Conservation (phyloP, 2,329 filamentous ascomycete genomes). For the Colletotrichum limetticola region DNA sequence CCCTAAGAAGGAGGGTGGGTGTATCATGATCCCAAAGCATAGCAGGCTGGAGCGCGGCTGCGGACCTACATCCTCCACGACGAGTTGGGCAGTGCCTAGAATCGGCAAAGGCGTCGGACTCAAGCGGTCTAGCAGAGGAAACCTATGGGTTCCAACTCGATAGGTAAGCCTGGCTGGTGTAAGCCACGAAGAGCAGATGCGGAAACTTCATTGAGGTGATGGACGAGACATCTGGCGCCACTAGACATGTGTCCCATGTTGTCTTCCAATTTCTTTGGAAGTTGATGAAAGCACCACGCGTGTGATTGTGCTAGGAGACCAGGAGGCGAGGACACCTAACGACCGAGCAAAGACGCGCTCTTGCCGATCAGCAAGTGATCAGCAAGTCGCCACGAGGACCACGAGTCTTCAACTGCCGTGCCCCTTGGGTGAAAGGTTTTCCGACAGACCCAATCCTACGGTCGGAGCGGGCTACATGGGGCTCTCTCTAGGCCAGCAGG, state of each 20-base stretch:
- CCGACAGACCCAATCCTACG: background rate
- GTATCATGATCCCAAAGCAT: background rate
- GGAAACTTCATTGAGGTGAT: background rate
- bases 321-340: background rate
- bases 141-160: background rate
- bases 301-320: background rate
- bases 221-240: background rate
- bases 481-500: background rate
- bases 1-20: background rate
- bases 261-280: background rate
- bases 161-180: background rate
- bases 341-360: background rate
- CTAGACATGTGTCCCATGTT: background rate
- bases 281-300: background rate
- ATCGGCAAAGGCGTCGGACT: background rate
- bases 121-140: background rate
- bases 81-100: background rate
- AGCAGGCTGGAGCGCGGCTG: background rate
- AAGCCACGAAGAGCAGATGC: constrained; percentile 22
- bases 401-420: background rate
- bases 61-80: background rate
- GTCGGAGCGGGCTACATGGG: background rate
- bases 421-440: background rate
- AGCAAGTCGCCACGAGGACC: background rate
- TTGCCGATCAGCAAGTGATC: background rate